Percentiles rank a stretch among this genome's conserved stretches.
Evolutionary conservation across 2,329 filamentous ascomycete genomes (phyloP).

Genomic region (Microdochium bolleyi): DNA sequence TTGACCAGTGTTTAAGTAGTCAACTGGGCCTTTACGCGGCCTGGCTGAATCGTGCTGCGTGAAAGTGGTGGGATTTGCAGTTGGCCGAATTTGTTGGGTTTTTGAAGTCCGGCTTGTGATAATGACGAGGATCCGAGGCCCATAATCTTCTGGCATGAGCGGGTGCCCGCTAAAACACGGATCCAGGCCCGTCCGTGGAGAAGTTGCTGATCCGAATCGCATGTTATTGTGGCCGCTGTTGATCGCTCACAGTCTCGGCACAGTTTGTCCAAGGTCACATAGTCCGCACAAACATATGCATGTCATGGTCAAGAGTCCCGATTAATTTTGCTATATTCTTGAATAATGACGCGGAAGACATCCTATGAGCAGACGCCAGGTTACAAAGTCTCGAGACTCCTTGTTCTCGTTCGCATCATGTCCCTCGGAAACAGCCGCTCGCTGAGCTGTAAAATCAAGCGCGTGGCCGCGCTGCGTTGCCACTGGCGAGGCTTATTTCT

Average conservation of each 20-base stretch:
- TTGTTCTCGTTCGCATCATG: neutral
- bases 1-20: neutral
- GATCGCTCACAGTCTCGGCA: too few relatives aligned
- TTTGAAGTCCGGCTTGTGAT: neutral
- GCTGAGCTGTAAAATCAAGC: neutral
- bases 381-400: too few relatives aligned
- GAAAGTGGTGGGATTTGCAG: neutral
- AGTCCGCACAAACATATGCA: too few relatives aligned
- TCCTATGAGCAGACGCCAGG: too few relatives aligned
- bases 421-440: neutral
- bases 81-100: slow-evolving; percentile 2
- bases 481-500: slow-evolving; percentile 60
- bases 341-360: too few relatives aligned
- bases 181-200: too few relatives aligned
- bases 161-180: too few relatives aligned
- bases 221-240: too few relatives aligned
- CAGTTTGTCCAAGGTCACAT: too few relatives aligned
- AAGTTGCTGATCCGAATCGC: too few relatives aligned
- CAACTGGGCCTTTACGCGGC: neutral
- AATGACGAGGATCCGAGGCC: neutral
- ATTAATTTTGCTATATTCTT: too few relatives aligned
- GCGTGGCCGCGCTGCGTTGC: neutral
- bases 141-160: neutral
- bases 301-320: too few relatives aligned
- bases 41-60: neutral